These are phyloP conservation scores for Venturiaceae sp. DNA, from an alignment of 2,329 filamentous ascomycete genomes.

Conservation along the genomic window DNA sequence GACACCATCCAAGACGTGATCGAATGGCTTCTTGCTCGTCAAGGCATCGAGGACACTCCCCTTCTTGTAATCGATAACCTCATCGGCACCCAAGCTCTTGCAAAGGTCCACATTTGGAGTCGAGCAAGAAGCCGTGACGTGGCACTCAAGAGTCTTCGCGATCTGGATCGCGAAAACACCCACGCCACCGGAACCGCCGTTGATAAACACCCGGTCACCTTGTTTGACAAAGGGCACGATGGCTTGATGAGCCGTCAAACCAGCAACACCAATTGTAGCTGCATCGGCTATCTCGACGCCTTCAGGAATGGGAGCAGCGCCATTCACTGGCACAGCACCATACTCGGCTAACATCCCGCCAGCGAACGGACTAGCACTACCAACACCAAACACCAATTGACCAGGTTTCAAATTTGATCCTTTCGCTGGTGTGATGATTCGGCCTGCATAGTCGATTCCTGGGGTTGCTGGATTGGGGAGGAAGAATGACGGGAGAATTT, in stretches of 20 bases:
- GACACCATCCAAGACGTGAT: conserved; percentile 49
- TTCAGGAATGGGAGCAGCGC: conserved; percentile 17
- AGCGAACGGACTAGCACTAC: conserved; percentile 15
- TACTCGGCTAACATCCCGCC: conserved; percentile 30
- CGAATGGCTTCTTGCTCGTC: conserved; percentile 37
- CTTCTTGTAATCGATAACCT: conserved; percentile 49
- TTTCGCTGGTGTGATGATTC: conserved; percentile 26
- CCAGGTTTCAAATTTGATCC: conserved; percentile 22
- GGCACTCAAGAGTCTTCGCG: conserved; percentile 49
- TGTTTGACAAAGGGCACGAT: conserved; percentile 12
- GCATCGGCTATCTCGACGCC: conserved; percentile 22
- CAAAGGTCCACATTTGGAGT: conserved; percentile 47
- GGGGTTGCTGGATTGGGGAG: conserved; percentile 33
- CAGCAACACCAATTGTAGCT: conserved; percentile 26
- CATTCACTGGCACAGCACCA: conserved; percentile 16
- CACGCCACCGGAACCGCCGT: conserved; percentile 37
- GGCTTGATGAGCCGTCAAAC: conserved; percentile 29
- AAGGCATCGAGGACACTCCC: conserved; percentile 38
- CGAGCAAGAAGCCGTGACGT: conserved; percentile 52
- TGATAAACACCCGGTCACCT: conserved; percentile 8
- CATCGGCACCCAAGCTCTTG: conserved; percentile 50
- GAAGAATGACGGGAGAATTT: conserved; percentile 34
- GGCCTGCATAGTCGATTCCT: conserved; percentile 43
- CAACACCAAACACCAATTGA: conserved; percentile 30
- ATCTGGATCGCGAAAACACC: conserved; percentile 54